Percentiles rank a stretch among this genome's conserved stretches.
Evolutionary conservation across 768 basidiomycete genomes (phyloP).

Genomic region (Gymnopilus dilepis): DNA sequence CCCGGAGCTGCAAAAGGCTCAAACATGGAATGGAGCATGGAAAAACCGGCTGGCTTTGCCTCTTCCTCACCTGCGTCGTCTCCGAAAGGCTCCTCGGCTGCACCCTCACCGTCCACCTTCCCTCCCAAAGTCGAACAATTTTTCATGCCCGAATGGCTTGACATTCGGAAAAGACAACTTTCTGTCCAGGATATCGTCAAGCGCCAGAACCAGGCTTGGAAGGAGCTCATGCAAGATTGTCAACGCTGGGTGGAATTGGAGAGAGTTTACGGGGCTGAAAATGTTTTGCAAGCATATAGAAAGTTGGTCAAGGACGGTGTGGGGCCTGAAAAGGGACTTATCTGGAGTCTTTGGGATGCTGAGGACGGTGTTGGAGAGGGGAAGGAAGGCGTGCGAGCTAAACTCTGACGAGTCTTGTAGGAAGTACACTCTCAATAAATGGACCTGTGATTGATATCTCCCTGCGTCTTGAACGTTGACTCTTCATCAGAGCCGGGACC

Average conservation of each 20-base stretch:
- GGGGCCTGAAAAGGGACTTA: constrained; percentile 57
- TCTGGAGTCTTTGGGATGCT: constrained; percentile 71
- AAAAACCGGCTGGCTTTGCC: constrained; percentile 14
- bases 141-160: constrained; percentile 76
- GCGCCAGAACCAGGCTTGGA: constrained; percentile 63
- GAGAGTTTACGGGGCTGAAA: constrained; percentile 49
- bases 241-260: constrained; percentile 58
- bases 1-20: constrained; percentile 44
- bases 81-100: constrained; percentile 14
- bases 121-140: constrained; percentile 54
- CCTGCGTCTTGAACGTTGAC: too few species aligned
- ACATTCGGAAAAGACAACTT: constrained; percentile 55
- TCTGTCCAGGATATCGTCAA: constrained; percentile 49
- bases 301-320: constrained; percentile 49
- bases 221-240: constrained; percentile 61
- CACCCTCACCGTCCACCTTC: constrained; percentile 22
- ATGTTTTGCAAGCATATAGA: constrained; percentile 55
- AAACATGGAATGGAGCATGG: constrained; percentile 44
- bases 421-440: too few species aligned
- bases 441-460: too few species aligned
- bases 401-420: constrained; percentile 1
- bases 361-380: neutral
- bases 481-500: too few species aligned
- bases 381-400: neutral
- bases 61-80: neutral